These are phyloP conservation scores for Cytospora piceae DNA, from an alignment of 2,329 filamentous ascomycete species.

Conservation along the genomic window DNA sequence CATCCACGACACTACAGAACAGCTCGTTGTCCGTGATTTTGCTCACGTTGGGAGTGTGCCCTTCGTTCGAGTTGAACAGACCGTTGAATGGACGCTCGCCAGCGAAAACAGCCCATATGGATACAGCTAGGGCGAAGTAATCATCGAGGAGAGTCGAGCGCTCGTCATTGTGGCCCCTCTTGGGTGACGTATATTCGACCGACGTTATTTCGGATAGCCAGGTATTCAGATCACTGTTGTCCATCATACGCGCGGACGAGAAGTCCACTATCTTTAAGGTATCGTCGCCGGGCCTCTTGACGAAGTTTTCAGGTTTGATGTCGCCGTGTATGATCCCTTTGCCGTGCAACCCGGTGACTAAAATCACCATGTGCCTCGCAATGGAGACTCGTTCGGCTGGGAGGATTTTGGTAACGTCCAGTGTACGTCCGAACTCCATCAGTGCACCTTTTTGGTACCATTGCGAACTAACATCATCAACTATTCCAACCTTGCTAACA, in stretches of 20 bases:
- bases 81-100: conserved; percentile 13
- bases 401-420: conserved; percentile 16
- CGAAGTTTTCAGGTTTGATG: conserved; percentile 18
- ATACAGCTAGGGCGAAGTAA: conserved; percentile 20
- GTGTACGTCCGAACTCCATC: conserved; percentile 12
- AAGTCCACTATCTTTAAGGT: conserved; percentile 9
- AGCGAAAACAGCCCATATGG: conserved; percentile 20
- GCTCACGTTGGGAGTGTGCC: conserved; percentile 10
- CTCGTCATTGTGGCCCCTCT: not conserved
- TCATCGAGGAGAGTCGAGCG: conserved; percentile 14
- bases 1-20: conserved; percentile 21
- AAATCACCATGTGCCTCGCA: conserved; percentile 13
- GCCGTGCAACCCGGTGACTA: conserved; percentile 15
- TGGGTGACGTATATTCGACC: conserved; percentile 11
- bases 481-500: conserved; percentile 20
- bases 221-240: conserved; percentile 19
- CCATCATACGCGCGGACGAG: conserved; percentile 15
- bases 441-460: conserved; percentile 24
- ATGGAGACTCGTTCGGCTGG: conserved; percentile 20
- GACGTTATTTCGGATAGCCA: conserved; percentile 13
- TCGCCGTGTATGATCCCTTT: conserved; percentile 20
- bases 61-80: conserved; percentile 21
- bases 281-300: conserved; percentile 5
- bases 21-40: conserved; percentile 23
- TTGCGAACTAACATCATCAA: conserved; percentile 23